Evolutionary conservation across 345 rosid species (phyloP), one percentile per base, ranked within the genome.

Genomic region (Populus ilicifolia): DNA sequence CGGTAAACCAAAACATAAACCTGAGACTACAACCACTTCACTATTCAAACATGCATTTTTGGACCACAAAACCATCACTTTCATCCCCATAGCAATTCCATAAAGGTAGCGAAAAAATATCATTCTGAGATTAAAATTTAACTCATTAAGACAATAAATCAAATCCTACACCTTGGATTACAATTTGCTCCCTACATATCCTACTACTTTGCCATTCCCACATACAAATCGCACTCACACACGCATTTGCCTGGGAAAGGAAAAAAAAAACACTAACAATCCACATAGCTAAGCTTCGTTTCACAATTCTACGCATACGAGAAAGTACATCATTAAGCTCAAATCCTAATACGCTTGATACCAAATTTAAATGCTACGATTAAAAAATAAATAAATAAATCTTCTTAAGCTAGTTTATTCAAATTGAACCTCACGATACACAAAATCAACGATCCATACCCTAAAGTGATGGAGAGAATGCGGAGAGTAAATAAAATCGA

Each of bases 401-500:
- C 52, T 14, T 46, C 18, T 16, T 46, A 46, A 46, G 52, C 52
- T 46, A 3, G 52, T n/a, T 11, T 23, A 59, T 59, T 59, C 64
- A n/a, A 59, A 59, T 59, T n/a, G 29, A 59, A 59, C 16, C 64
- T n/a, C 64, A 29, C 29, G 64, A 59, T 9, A 59, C 64, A 59
- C 14, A 59, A 23, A 23, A 59, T 59, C 64, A 59, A 23, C 29
- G 74, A 79, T 79, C 77, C 74, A 61, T 68, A 46, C 77, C 78
- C 74, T 73, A 61, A 11, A 30, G 5, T 3, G 46, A 70, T 14
- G 17, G 64, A 67, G 35, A 27, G 13, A 29, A 48, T n/a, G 21
- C 17, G n/a, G 6, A 36, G 68, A 52, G 13, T 2, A 50, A 50
- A 20, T 2, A 25, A 10, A 21, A 71, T 4, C 78, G 1, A 48